Conservation (phyloP, 352 stramenopile genomes). For the Bremia lactucae region DNA sequence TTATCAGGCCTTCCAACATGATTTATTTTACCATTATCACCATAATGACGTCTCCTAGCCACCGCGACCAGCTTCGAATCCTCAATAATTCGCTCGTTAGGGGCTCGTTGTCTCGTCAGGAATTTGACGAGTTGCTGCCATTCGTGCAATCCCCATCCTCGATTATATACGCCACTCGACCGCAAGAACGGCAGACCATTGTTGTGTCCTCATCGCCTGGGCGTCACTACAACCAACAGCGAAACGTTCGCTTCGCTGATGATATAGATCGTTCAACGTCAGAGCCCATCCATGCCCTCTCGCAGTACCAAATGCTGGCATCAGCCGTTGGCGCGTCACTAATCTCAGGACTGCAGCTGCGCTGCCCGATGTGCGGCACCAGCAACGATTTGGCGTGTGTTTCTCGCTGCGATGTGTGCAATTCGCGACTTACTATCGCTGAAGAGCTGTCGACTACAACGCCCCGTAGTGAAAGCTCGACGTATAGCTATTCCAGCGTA, state of each 20-base stretch:
- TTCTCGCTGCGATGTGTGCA: slow-evolving; percentile 25
- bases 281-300: slow-evolving; percentile 4
- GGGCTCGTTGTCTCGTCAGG: slow-evolving; percentile 21
- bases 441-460: slow-evolving; percentile 9
- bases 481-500: slow-evolving; percentile 7
- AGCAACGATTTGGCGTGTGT: slow-evolving; percentile 22
- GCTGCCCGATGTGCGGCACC: slow-evolving; percentile 26
- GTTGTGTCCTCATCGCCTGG: slow-evolving; percentile 3
- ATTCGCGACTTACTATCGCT: slow-evolving; percentile 10
- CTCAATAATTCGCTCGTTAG: slow-evolving; percentile 26
- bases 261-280: slow-evolving; percentile 2
- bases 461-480: slow-evolving; percentile 1
- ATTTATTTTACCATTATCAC: slow-evolving; percentile 3
- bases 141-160: slow-evolving; percentile 19
- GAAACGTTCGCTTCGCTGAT: slow-evolving; percentile 15
- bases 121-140: slow-evolving; percentile 32
- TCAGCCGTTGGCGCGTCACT: neutral
- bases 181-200: slow-evolving; percentile 5
- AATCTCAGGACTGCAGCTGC: slow-evolving; percentile 17
- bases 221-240: slow-evolving; percentile 2
- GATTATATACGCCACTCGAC: neutral
- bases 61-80: slow-evolving; percentile 22
- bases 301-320: slow-evolving; percentile 13
- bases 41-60: slow-evolving; percentile 8
- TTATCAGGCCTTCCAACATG: slow-evolving; percentile 17